Conservation (phyloP, 2,329 filamentous ascomycete species). For the Chalaropsis thielavioides region DNA sequence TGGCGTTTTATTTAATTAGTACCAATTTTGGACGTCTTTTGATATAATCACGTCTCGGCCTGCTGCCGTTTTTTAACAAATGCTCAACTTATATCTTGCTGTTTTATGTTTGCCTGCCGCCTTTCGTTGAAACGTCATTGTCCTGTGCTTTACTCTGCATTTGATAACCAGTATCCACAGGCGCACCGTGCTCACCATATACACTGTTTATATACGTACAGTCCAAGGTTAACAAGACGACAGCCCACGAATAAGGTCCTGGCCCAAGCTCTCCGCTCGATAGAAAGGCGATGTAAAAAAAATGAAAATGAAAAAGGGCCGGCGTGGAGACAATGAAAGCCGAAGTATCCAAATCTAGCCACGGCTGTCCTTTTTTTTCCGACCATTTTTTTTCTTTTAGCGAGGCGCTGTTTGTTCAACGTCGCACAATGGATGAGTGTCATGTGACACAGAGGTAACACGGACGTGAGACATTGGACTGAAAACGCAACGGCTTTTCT, state of each 20-base stretch:
- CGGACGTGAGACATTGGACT: too few relatives aligned
- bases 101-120: not conserved
- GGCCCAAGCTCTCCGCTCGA: not conserved
- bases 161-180: not conserved
- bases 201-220: not conserved
- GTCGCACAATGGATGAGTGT: not conserved
- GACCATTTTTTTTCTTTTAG: not conserved
- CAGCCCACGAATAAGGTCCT: not conserved
- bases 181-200: not conserved
- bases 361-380: not conserved
- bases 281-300: not conserved
- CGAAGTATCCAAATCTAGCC: too few relatives aligned
- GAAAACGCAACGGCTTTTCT: too few relatives aligned
- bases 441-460: not conserved
- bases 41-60: not conserved
- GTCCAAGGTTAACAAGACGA: not conserved
- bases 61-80: not conserved
- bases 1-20: not conserved
- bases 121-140: not conserved
- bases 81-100: not conserved
- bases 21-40: not conserved
- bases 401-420: not conserved
- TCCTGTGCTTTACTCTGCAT: not conserved
- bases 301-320: not conserved
- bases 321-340: not conserved